Evolutionary conservation across 2,329 filamentous ascomycete species (phyloP), one percentile per base, ranked within the genome.

Genomic region (Cercospora canescens): DNA sequence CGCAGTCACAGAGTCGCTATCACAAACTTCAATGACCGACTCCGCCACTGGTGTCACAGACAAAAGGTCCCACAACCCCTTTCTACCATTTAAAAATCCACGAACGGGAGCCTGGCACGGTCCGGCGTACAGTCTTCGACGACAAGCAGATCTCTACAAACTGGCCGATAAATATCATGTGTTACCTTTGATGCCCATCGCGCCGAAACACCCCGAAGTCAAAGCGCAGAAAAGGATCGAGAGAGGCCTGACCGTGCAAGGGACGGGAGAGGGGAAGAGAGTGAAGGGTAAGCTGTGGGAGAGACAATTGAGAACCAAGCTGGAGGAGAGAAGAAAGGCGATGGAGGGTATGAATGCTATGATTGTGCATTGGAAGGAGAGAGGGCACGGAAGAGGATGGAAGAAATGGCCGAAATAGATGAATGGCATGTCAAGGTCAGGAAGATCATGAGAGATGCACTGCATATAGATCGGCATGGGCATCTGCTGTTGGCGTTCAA

Each of bases 221-320:
- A 88, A 85, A 78, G 86, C 93, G 75, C 85, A 87, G 74, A 87
- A 88, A 78, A 84, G 92, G 65, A 87, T 93, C 65, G 91, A 96
- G 83, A 86, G 90, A 70, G 94, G 94, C 58, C 78, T 97, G 79
- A 86, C 89, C 69, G 91, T 97, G 65, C 94, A 94, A 87, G 94
- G 94, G 74, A 98, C 94, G 1, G 94, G 95, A 84, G 69, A 74
- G 8, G 94, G 93, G 65, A 89, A 97, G 81, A 89, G 86, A 80
- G 94, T 97, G 79, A 99, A 98, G 90, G 95, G 95, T 79, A 94
- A 97, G 81, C 86, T 88, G 74, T 92, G 94, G 88, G 95, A 99
- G 85, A 88, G 95, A 77, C 91, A 90, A 75, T 83, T 97, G 83
- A 89, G 91, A 81, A 84, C 86, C 68, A 88, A 89, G 84, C 88